phyloP scores from a whole-genome alignment of 2,329 filamentous ascomycete genomes.

The Fusarium mexicanum region DNA sequence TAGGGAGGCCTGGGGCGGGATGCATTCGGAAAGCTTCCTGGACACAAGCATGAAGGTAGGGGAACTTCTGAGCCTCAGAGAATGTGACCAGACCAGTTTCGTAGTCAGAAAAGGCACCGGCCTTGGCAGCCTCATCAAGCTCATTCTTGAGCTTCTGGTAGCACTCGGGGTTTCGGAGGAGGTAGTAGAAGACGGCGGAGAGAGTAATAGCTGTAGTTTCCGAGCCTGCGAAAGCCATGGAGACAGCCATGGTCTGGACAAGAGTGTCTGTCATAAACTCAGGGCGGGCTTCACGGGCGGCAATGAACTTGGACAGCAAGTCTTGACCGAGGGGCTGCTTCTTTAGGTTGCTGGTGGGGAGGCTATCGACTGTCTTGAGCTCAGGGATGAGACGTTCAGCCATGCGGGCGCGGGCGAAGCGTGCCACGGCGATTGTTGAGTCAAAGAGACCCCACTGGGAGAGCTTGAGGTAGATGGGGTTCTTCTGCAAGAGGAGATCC shows the following conservation, averaged over 20 bases:
- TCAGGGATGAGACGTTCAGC: conserved; percentile 67
- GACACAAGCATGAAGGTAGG: conserved; percentile 80
- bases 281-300: conserved; percentile 72
- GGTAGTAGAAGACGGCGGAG: conserved; percentile 76
- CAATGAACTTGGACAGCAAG: conserved; percentile 76
- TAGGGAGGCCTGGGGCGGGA: conserved; percentile 75
- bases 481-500: conserved; percentile 77
- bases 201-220: conserved; percentile 84
- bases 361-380: conserved; percentile 39
- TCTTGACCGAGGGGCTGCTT: conserved; percentile 60
- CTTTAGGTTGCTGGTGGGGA: conserved; percentile 49
- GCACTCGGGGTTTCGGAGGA: conserved; percentile 69
- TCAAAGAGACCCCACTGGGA: conserved; percentile 74
- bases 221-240: conserved; percentile 77
- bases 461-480: conserved; percentile 74
- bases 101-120: conserved; percentile 61
- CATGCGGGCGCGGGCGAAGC: conserved; percentile 75
- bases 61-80: conserved; percentile 73
- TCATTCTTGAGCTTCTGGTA: conserved; percentile 68
- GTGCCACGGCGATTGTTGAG: conserved; percentile 75
- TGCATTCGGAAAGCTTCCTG: conserved; percentile 83
- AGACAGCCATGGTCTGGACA: conserved; percentile 76
- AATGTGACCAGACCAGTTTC: conserved; percentile 73
- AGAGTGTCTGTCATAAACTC: conserved; percentile 77
- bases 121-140: conserved; percentile 66